These are phyloP conservation scores for Bipolaris bicolor DNA, from an alignment of 2,329 filamentous ascomycete genomes.

Conservation along the genomic window DNA sequence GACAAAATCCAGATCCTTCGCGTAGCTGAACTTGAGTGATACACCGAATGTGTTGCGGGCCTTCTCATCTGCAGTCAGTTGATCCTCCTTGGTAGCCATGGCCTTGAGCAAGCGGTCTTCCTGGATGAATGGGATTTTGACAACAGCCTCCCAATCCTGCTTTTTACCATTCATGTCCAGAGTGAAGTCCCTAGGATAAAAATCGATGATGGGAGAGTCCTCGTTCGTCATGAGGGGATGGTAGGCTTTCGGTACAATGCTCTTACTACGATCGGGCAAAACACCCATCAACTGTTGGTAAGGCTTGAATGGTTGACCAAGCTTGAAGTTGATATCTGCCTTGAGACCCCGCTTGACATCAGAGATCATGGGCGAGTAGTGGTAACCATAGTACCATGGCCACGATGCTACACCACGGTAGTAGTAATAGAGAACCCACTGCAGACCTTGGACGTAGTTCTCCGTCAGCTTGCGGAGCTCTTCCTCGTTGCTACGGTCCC, in stretches of 20 bases:
- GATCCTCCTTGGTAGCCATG: slow-evolving; percentile 82
- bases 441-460: slow-evolving; percentile 96
- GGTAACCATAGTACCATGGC: slow-evolving; percentile 98
- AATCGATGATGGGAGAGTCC: slow-evolving; percentile 93
- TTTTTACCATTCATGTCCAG: slow-evolving; percentile 99
- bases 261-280: slow-evolving; percentile 94
- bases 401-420: slow-evolving; percentile 96
- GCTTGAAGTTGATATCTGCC: slow-evolving; percentile 87
- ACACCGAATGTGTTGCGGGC: slow-evolving; percentile 89
- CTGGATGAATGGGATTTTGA: slow-evolving; percentile 99
- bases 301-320: slow-evolving; percentile 92
- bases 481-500: slow-evolving; percentile 79
- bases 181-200: slow-evolving; percentile 96
- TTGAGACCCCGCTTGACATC: slow-evolving; percentile 88
- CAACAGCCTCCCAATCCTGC: slow-evolving; percentile 99
- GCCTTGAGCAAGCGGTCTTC: slow-evolving; percentile 83
- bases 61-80: slow-evolving; percentile 79
- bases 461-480: slow-evolving; percentile 84
- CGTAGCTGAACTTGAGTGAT: slow-evolving; percentile 90
- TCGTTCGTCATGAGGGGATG: slow-evolving; percentile 91
- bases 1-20: slow-evolving; percentile 74
- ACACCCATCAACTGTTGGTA: slow-evolving; percentile 99
- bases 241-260: slow-evolving; percentile 86
- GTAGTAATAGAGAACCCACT: slow-evolving; percentile 99
- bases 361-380: slow-evolving; percentile 96